Evolutionary conservation across 2,329 filamentous ascomycete species (phyloP).

Genomic region (Fusarium nurragi): DNA sequence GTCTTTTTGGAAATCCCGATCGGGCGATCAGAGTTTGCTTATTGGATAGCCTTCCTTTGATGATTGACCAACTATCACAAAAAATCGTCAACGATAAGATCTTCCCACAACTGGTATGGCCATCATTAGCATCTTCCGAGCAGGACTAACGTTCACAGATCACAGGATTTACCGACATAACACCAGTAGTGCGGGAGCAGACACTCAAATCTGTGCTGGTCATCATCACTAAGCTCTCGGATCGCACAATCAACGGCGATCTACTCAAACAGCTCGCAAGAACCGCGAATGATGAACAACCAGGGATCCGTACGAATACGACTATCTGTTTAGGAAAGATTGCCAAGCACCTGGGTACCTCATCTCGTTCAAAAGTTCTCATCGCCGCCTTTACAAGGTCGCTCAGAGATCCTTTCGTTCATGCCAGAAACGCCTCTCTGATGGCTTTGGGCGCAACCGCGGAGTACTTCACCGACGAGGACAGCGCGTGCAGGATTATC

Average conservation of each 20-base stretch:
- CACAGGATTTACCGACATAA: constrained; percentile 93
- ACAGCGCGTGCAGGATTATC: constrained; percentile 84
- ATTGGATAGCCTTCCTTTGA: constrained; percentile 85
- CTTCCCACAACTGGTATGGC: constrained; percentile 85
- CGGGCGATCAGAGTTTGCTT: constrained; percentile 90
- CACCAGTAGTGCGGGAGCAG: constrained; percentile 92
- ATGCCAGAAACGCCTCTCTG: constrained; percentile 88
- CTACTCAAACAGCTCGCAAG: constrained; percentile 90
- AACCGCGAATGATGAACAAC: constrained; percentile 96
- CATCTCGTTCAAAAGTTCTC: constrained; percentile 87
- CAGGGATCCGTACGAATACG: constrained; percentile 96
- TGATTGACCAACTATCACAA: constrained; percentile 90
- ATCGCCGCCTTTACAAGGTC: constrained; percentile 92
- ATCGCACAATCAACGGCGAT: constrained; percentile 93
- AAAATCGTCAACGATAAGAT: constrained; percentile 96
- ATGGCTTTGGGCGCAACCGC: constrained; percentile 85
- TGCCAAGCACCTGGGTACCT: constrained; percentile 82
- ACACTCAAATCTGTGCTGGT: constrained; percentile 93
- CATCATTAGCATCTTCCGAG: not conserved
- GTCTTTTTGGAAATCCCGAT: constrained; percentile 90
- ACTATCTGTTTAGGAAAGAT: constrained; percentile 98
- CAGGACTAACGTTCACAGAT: constrained; percentile 61
- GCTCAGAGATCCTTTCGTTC: constrained; percentile 91
- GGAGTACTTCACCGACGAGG: constrained; percentile 89
- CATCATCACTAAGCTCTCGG: constrained; percentile 88